phyloP scores from a whole-genome alignment of 2,329 filamentous ascomycete species.

The Fonsecaea monophora region DNA sequence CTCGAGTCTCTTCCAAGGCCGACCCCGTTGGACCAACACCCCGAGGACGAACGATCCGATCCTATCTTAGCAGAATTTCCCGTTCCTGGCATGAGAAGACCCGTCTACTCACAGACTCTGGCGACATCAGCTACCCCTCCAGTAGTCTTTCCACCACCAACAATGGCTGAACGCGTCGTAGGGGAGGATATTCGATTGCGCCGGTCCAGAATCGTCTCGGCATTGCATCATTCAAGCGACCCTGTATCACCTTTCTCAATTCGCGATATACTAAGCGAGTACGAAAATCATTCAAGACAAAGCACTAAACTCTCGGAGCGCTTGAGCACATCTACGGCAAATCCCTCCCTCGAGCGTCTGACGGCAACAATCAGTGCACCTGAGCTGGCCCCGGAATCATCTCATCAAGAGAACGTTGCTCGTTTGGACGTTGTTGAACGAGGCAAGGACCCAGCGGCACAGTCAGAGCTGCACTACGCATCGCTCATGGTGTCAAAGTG shows the following conservation, averaged over 20 bases:
- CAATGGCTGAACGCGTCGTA: slow-evolving; percentile 20
- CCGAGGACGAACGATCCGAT: slow-evolving; percentile 37
- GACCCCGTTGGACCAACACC: slow-evolving; percentile 27
- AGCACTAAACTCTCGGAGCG: slow-evolving; percentile 39
- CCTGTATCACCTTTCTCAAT: slow-evolving; percentile 62
- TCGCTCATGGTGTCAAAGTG: slow-evolving; percentile 59
- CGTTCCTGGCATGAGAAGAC: slow-evolving; percentile 39
- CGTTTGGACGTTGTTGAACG: slow-evolving; percentile 51
- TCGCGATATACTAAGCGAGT: slow-evolving; percentile 61
- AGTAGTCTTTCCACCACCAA: slow-evolving; percentile 27
- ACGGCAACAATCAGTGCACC: slow-evolving; percentile 45
- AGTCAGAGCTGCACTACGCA: slow-evolving; percentile 57
- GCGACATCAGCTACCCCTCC: slow-evolving; percentile 28
- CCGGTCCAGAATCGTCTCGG: slow-evolving; percentile 59
- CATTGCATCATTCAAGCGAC: slow-evolving; percentile 56
- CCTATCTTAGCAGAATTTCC: slow-evolving; percentile 40
- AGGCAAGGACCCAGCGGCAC: slow-evolving; percentile 50
- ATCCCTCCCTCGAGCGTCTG: slow-evolving; percentile 34
- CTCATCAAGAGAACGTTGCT: slow-evolving; percentile 38
- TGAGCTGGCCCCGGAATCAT: slow-evolving; percentile 43
- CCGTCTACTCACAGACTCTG: slow-evolving; percentile 42
- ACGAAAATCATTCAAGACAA: slow-evolving; percentile 48
- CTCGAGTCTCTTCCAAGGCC: not conserved
- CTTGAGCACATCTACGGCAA: slow-evolving; percentile 37
- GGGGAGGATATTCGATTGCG: slow-evolving; percentile 48